Base-by-base conservation (phyloP, 371 early-diverging fungal species). In the Mucor mucedo region DNA sequence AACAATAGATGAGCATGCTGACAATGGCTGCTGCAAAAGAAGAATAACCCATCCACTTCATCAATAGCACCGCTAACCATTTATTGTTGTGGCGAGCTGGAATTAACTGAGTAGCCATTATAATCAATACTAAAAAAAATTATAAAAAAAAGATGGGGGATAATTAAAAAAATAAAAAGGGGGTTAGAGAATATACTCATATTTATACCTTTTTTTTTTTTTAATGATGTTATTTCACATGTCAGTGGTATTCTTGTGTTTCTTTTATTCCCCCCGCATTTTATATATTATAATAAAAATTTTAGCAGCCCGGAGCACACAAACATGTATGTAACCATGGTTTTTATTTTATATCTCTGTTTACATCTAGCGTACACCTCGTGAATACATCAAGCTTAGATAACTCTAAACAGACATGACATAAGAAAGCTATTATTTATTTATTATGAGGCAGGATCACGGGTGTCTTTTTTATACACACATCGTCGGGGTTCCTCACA, bases 21-120 rank as follows among this genome's bases (percentile, higher is more conserved):
- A 68, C 28, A 16, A 68, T 40, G 30, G 69, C 66, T 21, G 66
- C 56, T 29, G 53, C 56, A 35, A 68, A 60, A 16, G 69, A 68
- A 32, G 69, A 63, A 41, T 63, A 63, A 2, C 69, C 69, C 59
- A 63, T 53, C 13, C 54, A 27, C 35, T 45, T 63, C 16, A 63
- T 10, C 21, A 66, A 16, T 30, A 54, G 27, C 2, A 52, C 35
- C 28, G 55, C 8, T 41, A 39, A 28, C 38, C 47, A 47, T 21
- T 47, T 47, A 44, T 50, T 35, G 32, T 10, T 35, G 35, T 53
- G 47, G 32, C 52, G 56, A 21, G 57, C 33, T 32, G 49, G 7
- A 13, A 58, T 44, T 5, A 41, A 32, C 35, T 45, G 52, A 41
- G 62, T 30, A 53, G 52, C 45, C 16, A 6, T 42, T 14, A 21